Evolutionary conservation across 495 filamentous ascomycete genomes (phyloP), one percentile per base, ranked within the genome.

Genomic region (Xeromyces bisporus): DNA sequence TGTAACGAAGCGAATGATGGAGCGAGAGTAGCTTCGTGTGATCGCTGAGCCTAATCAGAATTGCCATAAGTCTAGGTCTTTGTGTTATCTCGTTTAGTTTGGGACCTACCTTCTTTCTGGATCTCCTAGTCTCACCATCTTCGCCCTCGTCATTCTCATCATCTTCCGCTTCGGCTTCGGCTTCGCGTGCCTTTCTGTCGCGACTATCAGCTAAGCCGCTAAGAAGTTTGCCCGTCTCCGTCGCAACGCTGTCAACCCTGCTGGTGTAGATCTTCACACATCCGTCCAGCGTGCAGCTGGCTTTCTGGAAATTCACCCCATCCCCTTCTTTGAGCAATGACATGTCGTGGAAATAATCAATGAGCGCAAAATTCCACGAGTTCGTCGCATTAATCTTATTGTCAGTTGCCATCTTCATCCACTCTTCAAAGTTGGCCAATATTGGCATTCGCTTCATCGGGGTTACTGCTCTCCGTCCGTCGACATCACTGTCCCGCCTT

Each of bases 401-500:
- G 61, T 99, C 89, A 14, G 87, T 96, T 7, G 91, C 91, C 82
- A 96, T 86, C 69, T 96, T 99, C 91, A 99, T 96, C 89, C 89
- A 96, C 48, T 99, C 91, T 53, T 99, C 89, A 45, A 96, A 99
- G 55, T 96, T 96, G 31, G 91, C 91, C 31, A 96, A 51, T 34
- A 99, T 79, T 0, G 89, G 91, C 18, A 93, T 81, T 25, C 89
- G 79, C 64, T 93, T 92, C 77, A 93, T 84, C 10, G 89, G 89
- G 18, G 89, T 96, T 29, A 93, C 78, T 10, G 75, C 80, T 26
- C 59, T 67, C 30, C 62, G 69, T 23, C 73, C 77, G 44, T 80
- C 71, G 31, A 67, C 59, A 34, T 64, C 57, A 42, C 71, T 74
- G 23, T 75, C 70, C 41, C 71, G 66, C 8, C 59, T 58, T 18